Evolutionary conservation across 805 yeast genomes (phyloP), one percentile per base, ranked within the genome.

Genomic region (Lachancea nothofagi): DNA sequence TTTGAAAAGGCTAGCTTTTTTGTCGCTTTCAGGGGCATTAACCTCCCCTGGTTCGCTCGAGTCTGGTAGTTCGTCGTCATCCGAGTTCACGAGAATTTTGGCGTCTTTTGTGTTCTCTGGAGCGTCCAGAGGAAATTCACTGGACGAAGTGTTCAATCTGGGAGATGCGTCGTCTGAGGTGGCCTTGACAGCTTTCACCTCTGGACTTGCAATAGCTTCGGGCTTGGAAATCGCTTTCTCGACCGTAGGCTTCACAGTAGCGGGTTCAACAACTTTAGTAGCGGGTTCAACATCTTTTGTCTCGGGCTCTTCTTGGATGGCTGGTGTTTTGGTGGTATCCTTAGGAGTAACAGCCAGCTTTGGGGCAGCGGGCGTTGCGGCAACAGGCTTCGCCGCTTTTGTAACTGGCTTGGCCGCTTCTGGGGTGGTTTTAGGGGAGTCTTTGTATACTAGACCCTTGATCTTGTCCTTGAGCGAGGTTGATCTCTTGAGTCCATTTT

Each of bases 1-100:
- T 41, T 55, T 52, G 45, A 56, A 50, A 37, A 50, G 51, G 29
- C 59, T 50, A 24, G 43, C 44, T 35, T 38, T 43, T 30, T 43
- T 44, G 34, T 42, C 42, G 38, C 18, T 41, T 13, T 27, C 45
- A 26, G 5, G 37, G 26, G 22, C 42, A 23, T 36, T 38, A 19
- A 21, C 39, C 23, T 36, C 47, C 12, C 46, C 48, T 10, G 42
- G 14, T 14, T 44, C 45, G 27, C 47, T 45, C 9, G 41, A 33
- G 7, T 42, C 44, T 3, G 44, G 44, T 7, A 40, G 33, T 15
- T 29, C 47, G 33, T 37, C 47, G 7, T 47, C 51, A 17, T 48
- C 50, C 6, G 49, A 45, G 24, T 42, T 45, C 13, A 41, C 46
- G 28, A 24, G 23, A 18, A 18, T 34, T 19, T 30, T 20, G 29